These are phyloP conservation scores for Peronospora farinosa DNA, from an alignment of 352 stramenopile species.

Conservation along the genomic window DNA sequence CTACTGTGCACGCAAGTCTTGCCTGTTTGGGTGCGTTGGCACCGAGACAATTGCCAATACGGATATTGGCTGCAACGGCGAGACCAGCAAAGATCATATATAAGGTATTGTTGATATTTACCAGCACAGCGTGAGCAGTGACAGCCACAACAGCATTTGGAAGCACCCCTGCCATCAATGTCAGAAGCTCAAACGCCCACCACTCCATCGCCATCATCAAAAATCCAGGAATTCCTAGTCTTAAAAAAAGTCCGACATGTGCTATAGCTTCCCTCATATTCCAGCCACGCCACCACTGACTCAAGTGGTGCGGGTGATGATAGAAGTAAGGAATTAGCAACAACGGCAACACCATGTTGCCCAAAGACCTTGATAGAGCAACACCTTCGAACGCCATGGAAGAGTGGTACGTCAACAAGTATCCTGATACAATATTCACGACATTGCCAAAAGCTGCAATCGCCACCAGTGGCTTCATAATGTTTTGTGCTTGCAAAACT, in stretches of 20 bases:
- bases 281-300: conserved; percentile 44
- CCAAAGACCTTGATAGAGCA: conserved; percentile 51
- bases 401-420: conserved; percentile 70
- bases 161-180: conserved; percentile 44
- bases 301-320: conserved; percentile 27
- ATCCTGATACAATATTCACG: conserved; percentile 56
- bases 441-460: conserved; percentile 53
- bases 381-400: conserved; percentile 64
- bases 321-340: conserved; percentile 54
- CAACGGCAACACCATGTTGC: conserved; percentile 42
- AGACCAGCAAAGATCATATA: conserved; percentile 66
- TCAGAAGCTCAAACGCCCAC: conserved; percentile 64
- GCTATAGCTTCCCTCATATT: conserved; percentile 24
- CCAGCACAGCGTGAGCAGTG: conserved; percentile 52
- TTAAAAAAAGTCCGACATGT: conserved; percentile 41
- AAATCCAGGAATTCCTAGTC: conserved; percentile 42
- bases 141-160: conserved; percentile 44
- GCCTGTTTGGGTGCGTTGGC: conserved; percentile 41
- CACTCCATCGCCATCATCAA: conserved; percentile 64
- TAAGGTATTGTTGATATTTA: conserved; percentile 55
- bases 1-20: conserved; percentile 30
- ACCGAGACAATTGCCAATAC: conserved; percentile 58
- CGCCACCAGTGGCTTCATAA: conserved; percentile 57
- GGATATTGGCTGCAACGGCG: conserved; percentile 46
- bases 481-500: conserved; percentile 70